Evolutionary conservation across 2,329 filamentous ascomycete genomes (phyloP), one percentile per base, ranked within the genome.

Genomic region (Penicillium hordei): DNA sequence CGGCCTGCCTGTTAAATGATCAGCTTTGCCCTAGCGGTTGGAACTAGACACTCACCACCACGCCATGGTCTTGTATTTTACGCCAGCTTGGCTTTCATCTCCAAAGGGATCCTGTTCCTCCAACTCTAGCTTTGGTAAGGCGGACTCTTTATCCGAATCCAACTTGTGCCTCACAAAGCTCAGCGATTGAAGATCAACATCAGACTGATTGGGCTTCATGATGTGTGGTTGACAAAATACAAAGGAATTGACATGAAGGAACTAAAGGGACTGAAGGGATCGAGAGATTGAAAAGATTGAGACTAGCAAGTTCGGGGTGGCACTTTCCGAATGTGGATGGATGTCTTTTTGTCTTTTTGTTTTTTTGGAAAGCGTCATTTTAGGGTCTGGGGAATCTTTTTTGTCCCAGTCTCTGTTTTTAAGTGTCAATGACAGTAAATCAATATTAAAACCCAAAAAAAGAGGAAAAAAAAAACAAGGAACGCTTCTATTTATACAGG

Each of bases 401-500:
- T 33, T 5, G 12, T 1, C 31, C 12, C 4, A 48, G 21, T 17
- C n/a, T 7, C 43, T 13, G 2, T 2, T 19, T 19, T 23, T 23
- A 19, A 33, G 29, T 23, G 19, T 33, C 19, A 43, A 42, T 23
- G 39, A 31, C 19, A 8, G 12, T 21, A 40, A 48, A 19, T 31
- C 21, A 34, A 39, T 25, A n/a, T 29, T 33, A 25, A n/a, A 34
- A 51, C 29, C 12, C n/a, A 36, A 42, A 9, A 43, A 44, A 55
- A 33, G 42, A 56, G 12, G 13, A 45, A 46, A 17, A 55, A 51
- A 55, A 25, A 51, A 58, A 60, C 54, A 51, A 55, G 29, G 52
- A 58, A 60, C 54, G 64, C 55, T 64, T 67, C 62, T 65, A 63
- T 64, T 67, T 68, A 65, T 71, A 70, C 67, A 70, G 58, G 50